Evolutionary conservation across 495 filamentous ascomycete genomes (phyloP).

Genomic region (Tuber borchii): DNA sequence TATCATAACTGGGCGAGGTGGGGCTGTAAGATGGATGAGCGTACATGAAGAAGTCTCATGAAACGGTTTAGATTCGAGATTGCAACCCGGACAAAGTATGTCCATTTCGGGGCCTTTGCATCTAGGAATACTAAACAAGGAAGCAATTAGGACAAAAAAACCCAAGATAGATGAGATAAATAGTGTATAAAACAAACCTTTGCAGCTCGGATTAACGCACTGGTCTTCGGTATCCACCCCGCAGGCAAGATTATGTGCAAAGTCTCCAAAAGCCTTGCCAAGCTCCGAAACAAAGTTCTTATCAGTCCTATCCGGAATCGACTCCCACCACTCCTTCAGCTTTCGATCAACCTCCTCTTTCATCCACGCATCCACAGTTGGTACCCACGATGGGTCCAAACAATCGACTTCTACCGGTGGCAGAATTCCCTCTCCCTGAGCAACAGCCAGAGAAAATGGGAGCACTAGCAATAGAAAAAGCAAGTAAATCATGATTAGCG

Average conservation of each 20-base stretch:
- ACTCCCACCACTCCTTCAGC: neutral
- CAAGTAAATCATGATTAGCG: neutral
- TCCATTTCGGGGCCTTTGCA: neutral
- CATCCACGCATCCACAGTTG: neutral
- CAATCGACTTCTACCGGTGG: neutral
- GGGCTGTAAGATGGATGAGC: neutral
- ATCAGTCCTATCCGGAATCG: neutral
- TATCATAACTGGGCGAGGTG: neutral
- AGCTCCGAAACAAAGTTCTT: neutral
- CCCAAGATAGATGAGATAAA: neutral
- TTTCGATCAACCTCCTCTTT: neutral
- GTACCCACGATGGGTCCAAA: neutral
- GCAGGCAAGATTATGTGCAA: neutral
- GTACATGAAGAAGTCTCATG: neutral
- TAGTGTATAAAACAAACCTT: neutral
- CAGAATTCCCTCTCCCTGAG: neutral
- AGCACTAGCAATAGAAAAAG: neutral
- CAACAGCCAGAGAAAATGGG: neutral
- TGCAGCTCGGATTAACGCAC: neutral
- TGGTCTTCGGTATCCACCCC: neutral
- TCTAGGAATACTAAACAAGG: neutral
- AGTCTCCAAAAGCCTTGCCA: neutral
- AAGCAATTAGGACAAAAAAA: neutral
- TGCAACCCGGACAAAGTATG: neutral
- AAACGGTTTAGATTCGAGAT: constrained; percentile 1